Evolutionary conservation across 2,329 filamentous ascomycete species (phyloP), one percentile per base, ranked within the genome.

Genomic region (Neophaeococcomyces mojaviensis): DNA sequence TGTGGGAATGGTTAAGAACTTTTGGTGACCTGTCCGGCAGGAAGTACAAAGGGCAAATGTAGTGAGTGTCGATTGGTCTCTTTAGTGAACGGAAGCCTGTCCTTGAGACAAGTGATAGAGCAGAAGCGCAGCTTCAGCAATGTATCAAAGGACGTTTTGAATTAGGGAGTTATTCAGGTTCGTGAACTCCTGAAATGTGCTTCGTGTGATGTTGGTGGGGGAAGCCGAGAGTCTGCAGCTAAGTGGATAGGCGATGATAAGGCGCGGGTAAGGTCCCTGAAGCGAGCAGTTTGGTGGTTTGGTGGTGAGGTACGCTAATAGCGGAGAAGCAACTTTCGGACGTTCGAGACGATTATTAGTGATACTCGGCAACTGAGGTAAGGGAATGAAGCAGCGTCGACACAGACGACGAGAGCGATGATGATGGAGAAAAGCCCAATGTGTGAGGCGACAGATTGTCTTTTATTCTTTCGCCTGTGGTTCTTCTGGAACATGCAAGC

Each of bases 241-340:
- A 44, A 43, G 41, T 44, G 41, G 41, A 44, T 44, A 44, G 41
- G 41, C 41, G 16, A 26, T 22, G 41, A 44, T 44, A 44, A 36
- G 41, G 33, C 28, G 41, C 41, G 32, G 32, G 16, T 16, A 10
- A 44, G 24, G 33, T 44, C 41, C 41, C 41, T 44, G 41, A 44
- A 34, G 20, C 33, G 32, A 28, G 13, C 16, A 44, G 41, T 37
- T 37, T 36, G 33, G 30, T 28, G 13, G 33, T 31, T 43, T 37
- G 35, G 32, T 20, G 30, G 32, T 24, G n/a, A 19, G 33, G 32
- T 36, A 37, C 41, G 41, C 41, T 44, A 44, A 31, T 19, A 34
- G 33, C 39, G 31, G 30, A 43, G 30, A 8, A 35, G 30, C 24
- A 43, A 28, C 6, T 28, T 37, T 37, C n/a, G 30, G 13, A 22